Base-by-base conservation (phyloP, 2,329 filamentous ascomycete species). In the Paraphoma sp. region DNA sequence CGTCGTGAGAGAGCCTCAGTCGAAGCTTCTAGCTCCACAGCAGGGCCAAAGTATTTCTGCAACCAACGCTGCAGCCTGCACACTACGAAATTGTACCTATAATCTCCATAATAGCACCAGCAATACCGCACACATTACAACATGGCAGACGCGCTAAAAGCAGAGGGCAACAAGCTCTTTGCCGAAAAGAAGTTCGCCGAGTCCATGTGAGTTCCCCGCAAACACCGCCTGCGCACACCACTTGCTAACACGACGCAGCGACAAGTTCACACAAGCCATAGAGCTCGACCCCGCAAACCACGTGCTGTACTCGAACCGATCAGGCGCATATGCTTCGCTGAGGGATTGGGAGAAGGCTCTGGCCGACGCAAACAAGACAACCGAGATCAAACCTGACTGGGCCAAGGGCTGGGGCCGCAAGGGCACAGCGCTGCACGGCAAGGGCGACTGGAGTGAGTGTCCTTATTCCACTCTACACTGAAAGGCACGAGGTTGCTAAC, bases 121-220 rank as follows among this genome's bases (percentile, higher is more conserved):
- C 23, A 5, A 45, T 14, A 12, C 29, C 18, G 31, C 44, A 55
- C 44, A 53, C 46, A 41, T 48, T 18, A 40, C 56, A 81, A 40
- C 62, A 89, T 89, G 87, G 86, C 87, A 64, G 87, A 89, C 79
- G 85, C 94, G 86, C 87, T 99, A 73, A 99, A 99, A 85, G 92
- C 93, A 73, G 90, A 95, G 77, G 95, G 94, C 83, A 99, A 99
- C 85, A 96, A 96, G 84, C 93, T 96, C 80, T 99, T 99, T 80
- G 90, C 92, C 65, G 93, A 92, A 62, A 98, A 98, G 86, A 93
- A 98, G 80, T 99, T 97, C 78, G 86, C 93, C 73, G 92, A 94
- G 78, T 95, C 95, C 74, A 87, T 97, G 94, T 98, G 86, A 80
- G 92, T 87, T 64, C 64, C 66, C 68, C 63, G 66, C 61, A 52